Evolutionary conservation across 1,284 basidiomycete species (phyloP), one percentile per base, ranked within the genome.

Genomic region (Boletus semigastroideus): DNA sequence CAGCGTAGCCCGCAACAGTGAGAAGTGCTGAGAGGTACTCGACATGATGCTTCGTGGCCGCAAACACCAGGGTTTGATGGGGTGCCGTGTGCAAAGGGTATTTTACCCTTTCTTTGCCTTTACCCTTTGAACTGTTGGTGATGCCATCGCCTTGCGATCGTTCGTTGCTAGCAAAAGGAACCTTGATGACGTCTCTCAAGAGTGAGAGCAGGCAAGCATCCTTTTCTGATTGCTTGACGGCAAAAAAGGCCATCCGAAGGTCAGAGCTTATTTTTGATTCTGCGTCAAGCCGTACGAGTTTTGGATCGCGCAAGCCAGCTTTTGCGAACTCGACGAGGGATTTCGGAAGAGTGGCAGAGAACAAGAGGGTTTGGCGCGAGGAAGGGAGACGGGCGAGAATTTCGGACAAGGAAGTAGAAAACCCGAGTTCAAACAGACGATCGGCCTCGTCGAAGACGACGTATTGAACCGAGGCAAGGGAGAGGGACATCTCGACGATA

Each of bases 371-470:
- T 72, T 99, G 97, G 20, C 97, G 84, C 5, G 84, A 83, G 0
- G 86, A 61, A 13, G 96, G 94, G 33, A 99, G 83, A 27, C 94
- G 90, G 59, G 88, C 80, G 4, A 98, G 76, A 60, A 98, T 94
- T 71, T 98, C 96, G 52, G 87, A 87, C 30, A 99, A 78, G 46
- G 97, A 92, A 4, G 87, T 85, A 61, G 93, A 91, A 68, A 99
- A 99, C 14, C 96, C 96, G 87, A 98, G 94, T 67, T 99, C 97
- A 68, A 99, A 99, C 13, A 98, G 81, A 33, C 94, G 86, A 71
- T 99, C 97, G 0, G 97, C 97, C 74, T 99, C 97, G 68, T 99
- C 97, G 63, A 99, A 99, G 17, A 99, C 91, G 51, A 96, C 86
- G 58, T 94, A 94, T 69, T 96, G 86, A 4, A 96, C 79, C 0